Evolutionary conservation across 2,329 filamentous ascomycete species (phyloP), one percentile per base, ranked within the genome.

Genomic region (Talaromyces sp.): DNA sequence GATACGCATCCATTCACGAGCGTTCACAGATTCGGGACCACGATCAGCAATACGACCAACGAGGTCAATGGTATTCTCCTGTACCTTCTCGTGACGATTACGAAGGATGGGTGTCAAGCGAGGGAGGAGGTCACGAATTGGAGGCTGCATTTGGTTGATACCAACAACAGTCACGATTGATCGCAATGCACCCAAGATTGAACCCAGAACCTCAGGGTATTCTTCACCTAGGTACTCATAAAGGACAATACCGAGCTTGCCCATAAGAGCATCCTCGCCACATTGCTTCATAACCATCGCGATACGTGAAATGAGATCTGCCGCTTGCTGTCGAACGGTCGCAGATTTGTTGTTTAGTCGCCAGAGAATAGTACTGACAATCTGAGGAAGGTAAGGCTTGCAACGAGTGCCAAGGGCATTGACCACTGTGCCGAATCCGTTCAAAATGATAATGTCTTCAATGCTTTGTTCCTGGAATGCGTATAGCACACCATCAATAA

Each of bases 221-320:
- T 99, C 94, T 77, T 99, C 94, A 73, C 94, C 94, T 0, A 99
- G 85, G 69, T 97, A 97, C 76, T 99, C 94, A 79, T 99, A 99
- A 19, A 99, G 83, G 10, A 97, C 92, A 51, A 96, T 83, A 63
- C 93, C 91, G 32, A 99, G 86, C 75, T 97, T 97, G 65, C 91
- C 91, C 86, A 99, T 94, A 47, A 97, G 82, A 1, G 89, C 89
- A 73, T 99, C 94, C 72, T 99, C 93, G 46, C 91, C 92, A 69
- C 94, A 99, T 75, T 97, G 92, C 77, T 95, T 95, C 92, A 99
- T 97, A 46, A 97, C 93, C 82, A 97, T 93, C 4, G 94, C 94
- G 66, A 99, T 96, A 19, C 94, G 90, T 8, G 92, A 96, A 62
- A 99, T 95, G 41, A 99, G 83, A 72, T 99, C 94, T 4, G 94